Evolutionary conservation across 371 early-diverging fungal species (phyloP).

Genomic region (Sporodiniella umbellata): DNA sequence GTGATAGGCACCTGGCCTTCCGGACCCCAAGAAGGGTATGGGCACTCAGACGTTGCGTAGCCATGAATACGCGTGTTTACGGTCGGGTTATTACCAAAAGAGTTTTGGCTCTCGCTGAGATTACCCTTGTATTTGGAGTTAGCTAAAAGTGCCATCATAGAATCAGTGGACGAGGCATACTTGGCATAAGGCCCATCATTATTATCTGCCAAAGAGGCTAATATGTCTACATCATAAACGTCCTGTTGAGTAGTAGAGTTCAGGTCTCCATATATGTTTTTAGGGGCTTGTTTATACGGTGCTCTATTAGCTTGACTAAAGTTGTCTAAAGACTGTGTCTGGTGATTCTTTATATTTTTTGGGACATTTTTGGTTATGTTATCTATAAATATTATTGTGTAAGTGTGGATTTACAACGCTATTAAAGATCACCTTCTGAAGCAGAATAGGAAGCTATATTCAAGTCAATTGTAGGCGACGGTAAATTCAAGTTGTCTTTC

Average conservation of each 20-base stretch:
- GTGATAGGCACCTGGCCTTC: conserved; percentile 30
- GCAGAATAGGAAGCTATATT: neutral
- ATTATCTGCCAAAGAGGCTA: conserved; percentile 55
- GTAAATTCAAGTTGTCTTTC: neutral
- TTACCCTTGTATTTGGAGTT: conserved; percentile 58
- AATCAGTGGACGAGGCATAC: conserved; percentile 74
- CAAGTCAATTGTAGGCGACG: neutral
- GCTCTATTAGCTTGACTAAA: no score
- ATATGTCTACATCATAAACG: conserved; percentile 55
- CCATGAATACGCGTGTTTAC: conserved; percentile 2
- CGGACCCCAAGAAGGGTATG: conserved; percentile 70
- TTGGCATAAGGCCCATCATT: conserved; percentile 73
- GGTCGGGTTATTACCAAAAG: neutral
- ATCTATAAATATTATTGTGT: neutral
- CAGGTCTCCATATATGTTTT: neutral
- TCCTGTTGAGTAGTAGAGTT: neutral
- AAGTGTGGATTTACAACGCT: neutral
- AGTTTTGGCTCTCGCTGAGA: conserved; percentile 5
- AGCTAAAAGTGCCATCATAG: conserved; percentile 70
- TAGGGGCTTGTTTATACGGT: neutral
- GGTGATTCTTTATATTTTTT: no score
- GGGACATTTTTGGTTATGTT: no score
- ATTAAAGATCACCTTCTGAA: conserved; percentile 10
- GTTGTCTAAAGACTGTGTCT: no score
- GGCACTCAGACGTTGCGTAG: conserved; percentile 8